Evolutionary conservation across 1,139 yeast genomes (phyloP).

Genomic region (Suhomyces atakaporum): DNA sequence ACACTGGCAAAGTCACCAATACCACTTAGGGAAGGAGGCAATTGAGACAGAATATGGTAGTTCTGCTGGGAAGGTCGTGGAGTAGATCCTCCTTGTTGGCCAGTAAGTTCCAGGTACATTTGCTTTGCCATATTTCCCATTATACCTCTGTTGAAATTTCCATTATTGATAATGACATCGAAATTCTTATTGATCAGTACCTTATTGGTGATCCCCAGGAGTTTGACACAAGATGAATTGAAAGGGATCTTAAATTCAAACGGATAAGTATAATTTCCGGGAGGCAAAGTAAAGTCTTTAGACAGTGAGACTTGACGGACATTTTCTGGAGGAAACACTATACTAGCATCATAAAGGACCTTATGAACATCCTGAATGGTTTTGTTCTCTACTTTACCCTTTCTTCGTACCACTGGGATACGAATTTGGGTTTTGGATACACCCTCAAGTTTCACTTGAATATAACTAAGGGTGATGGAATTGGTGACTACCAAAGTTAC

Average conservation of each 20-base stretch:
- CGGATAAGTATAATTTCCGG: constrained; percentile 61
- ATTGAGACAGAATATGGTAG: constrained; percentile 44
- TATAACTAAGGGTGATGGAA: constrained; percentile 51
- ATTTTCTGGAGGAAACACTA: constrained; percentile 64
- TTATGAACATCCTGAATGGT: constrained; percentile 49
- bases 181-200: constrained; percentile 36
- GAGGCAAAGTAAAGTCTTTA: constrained; percentile 58
- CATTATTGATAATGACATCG: constrained; percentile 39
- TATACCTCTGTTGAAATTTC: constrained; percentile 29
- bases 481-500: constrained; percentile 46
- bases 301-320: constrained; percentile 49
- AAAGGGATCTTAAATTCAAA: constrained; percentile 59
- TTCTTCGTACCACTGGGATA: constrained; percentile 21
- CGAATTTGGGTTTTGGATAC: constrained; percentile 42
- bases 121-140: constrained; percentile 25
- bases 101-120: constrained; percentile 4
- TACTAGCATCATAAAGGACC: constrained; percentile 53
- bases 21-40: constrained; percentile 61
- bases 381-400: constrained; percentile 19
- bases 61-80: constrained; percentile 2
- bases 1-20: constrained; percentile 49
- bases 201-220: constrained; percentile 45
- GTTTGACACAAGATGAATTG: constrained; percentile 48
- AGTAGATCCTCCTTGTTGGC: constrained; percentile 4
- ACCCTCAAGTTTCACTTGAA: constrained; percentile 64